Conservation (phyloP, 1,139 yeast species). For the Pichia sp. region DNA sequence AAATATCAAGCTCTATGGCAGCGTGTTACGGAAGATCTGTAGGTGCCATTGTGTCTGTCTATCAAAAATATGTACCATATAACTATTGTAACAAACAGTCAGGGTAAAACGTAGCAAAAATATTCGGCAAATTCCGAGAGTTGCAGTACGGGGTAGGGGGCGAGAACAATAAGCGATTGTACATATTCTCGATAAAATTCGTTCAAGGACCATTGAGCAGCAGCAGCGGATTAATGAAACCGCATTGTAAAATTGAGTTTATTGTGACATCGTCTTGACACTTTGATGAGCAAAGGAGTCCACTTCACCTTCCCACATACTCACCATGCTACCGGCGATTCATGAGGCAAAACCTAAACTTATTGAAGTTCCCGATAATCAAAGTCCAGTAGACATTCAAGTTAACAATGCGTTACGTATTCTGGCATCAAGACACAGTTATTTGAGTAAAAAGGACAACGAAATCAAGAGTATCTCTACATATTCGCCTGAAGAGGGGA, state of each 20-base stretch:
- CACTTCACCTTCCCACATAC: too few relatives aligned
- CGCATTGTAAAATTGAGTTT: too few relatives aligned
- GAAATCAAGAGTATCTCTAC: slow-evolving; percentile 1
- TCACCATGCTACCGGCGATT: neutral
- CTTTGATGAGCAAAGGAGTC: too few relatives aligned
- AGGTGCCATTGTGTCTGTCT: neutral
- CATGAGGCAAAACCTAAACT: neutral
- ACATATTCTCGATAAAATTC: too few relatives aligned
- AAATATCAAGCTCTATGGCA: slow-evolving; percentile 13
- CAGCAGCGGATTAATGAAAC: too few relatives aligned
- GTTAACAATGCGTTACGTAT: slow-evolving; percentile 69
- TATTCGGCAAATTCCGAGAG: too few relatives aligned
- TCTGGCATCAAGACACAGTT: slow-evolving; percentile 40
- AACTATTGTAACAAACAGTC: too few relatives aligned
- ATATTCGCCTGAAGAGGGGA: slow-evolving; percentile 63
- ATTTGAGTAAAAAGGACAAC: slow-evolving; percentile 3
- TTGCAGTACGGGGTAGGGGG: too few relatives aligned
- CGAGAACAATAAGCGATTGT: too few relatives aligned
- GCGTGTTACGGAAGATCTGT: slow-evolving; percentile 2
- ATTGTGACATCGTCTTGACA: too few relatives aligned
- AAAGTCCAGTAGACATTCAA: slow-evolving; percentile 29
- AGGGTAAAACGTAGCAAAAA: too few relatives aligned
- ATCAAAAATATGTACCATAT: neutral
- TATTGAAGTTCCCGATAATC: slow-evolving; percentile 12
- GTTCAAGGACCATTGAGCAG: too few relatives aligned